Conservation (phyloP, 2,329 filamentous ascomycete species). For the Aspergillus sp. region DNA sequence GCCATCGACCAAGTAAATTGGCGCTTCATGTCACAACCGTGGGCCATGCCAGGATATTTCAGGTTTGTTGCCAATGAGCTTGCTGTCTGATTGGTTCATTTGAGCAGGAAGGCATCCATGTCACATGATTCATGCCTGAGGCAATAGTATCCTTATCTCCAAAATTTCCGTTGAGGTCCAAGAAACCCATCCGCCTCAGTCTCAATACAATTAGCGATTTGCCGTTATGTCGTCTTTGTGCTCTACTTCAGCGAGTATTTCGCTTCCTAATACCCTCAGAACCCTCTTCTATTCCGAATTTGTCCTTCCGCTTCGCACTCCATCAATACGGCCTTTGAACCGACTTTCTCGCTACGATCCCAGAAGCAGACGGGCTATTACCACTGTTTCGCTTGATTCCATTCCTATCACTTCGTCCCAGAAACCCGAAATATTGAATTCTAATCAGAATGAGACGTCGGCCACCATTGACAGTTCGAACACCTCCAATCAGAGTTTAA, state of each 20-base stretch:
- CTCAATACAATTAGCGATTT: background rate
- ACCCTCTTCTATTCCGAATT: slow-evolving; percentile 26
- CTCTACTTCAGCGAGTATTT: slow-evolving; percentile 24
- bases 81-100: background rate
- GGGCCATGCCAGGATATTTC: background rate
- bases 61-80: background rate
- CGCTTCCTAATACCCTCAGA: slow-evolving; percentile 25
- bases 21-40: background rate
- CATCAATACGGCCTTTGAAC: slow-evolving; percentile 4
- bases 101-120: background rate
- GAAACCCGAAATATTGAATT: background rate
- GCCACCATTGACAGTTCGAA: background rate
- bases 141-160: background rate
- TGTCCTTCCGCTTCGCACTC: slow-evolving; percentile 12
- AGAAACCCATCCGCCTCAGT: background rate
- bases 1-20: too few species aligned
- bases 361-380: slow-evolving; percentile 1
- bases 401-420: background rate
- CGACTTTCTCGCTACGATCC: slow-evolving; percentile 1
- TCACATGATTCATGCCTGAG: background rate
- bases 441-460: background rate
- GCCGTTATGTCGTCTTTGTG: slow-evolving; percentile 24
- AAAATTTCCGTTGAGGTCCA: background rate
- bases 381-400: slow-evolving; percentile 4
- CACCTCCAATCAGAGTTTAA: background rate